A percentile compares a stretch with the other conserved stretches of the same genome.
Evolutionary conservation across 2,329 filamentous ascomycete genomes (phyloP).

Genomic region (Aspergillus ibericus): DNA sequence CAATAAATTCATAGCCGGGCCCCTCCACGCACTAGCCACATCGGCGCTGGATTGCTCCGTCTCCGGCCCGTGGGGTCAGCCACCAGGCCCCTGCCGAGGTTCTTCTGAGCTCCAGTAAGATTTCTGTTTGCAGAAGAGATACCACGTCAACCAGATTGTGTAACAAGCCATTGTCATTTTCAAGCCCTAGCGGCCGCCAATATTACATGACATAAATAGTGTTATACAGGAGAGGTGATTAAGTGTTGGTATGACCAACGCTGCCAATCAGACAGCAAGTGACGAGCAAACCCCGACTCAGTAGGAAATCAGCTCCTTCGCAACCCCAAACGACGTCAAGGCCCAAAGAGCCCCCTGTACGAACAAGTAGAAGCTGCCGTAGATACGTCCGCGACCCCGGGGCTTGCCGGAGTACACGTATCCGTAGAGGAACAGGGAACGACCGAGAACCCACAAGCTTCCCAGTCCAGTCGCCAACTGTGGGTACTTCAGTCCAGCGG

Average conservation of each 20-base stretch:
- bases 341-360: conserved; percentile 43
- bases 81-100: conserved; percentile 10
- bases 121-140: neutral
- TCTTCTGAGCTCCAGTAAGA: neutral
- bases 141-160: neutral
- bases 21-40: conserved; percentile 6
- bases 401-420: conserved; percentile 45
- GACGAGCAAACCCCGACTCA: conserved; percentile 8
- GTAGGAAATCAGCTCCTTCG: conserved; percentile 27
- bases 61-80: conserved; percentile 13
- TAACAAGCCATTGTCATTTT: neutral
- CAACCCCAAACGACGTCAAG: conserved; percentile 40
- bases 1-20: conserved; percentile 4
- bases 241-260: neutral
- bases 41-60: conserved; percentile 10
- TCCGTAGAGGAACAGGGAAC: conserved; percentile 52
- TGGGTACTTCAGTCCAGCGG: conserved; percentile 57
- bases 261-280: neutral
- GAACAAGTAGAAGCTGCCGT: conserved; percentile 41
- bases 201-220: neutral
- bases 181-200: neutral
- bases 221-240: neutral
- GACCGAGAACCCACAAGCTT: conserved; percentile 51
- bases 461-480: conserved; percentile 48
- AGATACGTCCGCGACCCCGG: conserved; percentile 38